Percentiles rank a stretch among this genome's conserved stretches.
Evolutionary conservation across 139 green algal genomes (phyloP).

Genomic region (Chlamydomonas sp.): DNA sequence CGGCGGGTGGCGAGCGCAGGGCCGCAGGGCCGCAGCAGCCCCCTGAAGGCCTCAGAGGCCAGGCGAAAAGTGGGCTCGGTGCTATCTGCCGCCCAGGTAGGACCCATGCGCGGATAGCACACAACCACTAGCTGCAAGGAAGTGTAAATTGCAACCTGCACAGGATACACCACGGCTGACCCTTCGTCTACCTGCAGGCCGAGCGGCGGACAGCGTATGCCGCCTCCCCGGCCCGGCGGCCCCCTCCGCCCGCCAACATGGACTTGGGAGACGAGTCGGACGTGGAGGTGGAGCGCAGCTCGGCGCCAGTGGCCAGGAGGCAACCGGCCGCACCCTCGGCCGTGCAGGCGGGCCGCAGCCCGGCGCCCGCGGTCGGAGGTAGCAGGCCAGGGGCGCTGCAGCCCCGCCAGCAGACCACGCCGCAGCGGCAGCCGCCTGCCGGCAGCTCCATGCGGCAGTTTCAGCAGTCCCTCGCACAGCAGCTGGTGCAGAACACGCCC

Average conservation of each 20-base stretch:
- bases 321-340: neutral
- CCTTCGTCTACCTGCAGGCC: too few relatives aligned
- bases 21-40: neutral
- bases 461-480: neutral
- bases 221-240: neutral
- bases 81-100: neutral
- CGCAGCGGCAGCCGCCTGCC: neutral
- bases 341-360: neutral
- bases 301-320: too few relatives aligned
- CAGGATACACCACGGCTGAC: too few relatives aligned
- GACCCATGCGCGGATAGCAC: too few relatives aligned
- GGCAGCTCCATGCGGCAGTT: too few relatives aligned
- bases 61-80: neutral
- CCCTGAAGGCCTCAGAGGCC: conserved; percentile 4
- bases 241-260: neutral
- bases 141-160: too few relatives aligned
- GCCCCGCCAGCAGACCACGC: too few relatives aligned
- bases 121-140: too few relatives aligned
- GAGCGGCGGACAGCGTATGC: neutral
- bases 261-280: conserved; percentile 44
- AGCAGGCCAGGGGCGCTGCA: too few relatives aligned
- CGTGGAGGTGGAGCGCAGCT: neutral
- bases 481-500: conserved; percentile 4
- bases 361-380: neutral
- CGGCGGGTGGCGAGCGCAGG: conserved; percentile 29